Evolutionary conservation across 805 yeast genomes (phyloP), one percentile per base, ranked within the genome.

Genomic region (Ogataea populi-albae): DNA sequence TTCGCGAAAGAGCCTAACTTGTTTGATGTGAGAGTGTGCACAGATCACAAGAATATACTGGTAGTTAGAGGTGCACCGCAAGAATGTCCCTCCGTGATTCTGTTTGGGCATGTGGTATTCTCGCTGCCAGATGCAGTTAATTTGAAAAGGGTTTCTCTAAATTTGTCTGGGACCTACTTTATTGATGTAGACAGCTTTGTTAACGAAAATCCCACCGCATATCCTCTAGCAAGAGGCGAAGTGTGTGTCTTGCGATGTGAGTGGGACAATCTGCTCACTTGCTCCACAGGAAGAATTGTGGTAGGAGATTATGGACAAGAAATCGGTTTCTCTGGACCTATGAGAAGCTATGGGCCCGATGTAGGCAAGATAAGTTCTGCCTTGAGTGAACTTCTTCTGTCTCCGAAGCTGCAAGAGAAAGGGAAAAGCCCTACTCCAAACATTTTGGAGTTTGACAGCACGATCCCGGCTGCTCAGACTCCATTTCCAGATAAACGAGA

Each of bases 51-150:
- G 29, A 72, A 73, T 44, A 47, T 64, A 17, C 26, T 73, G 2
- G 39, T 73, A 9, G 54, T 74, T 22, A 61, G 57, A 35, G 79
- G 79, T 0, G 57, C 65, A 27, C 69, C 65, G 31, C 57, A 52
- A 27, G 79, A 73, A 41, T 61, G 71, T 29, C 69, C 69, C 5
- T 53, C 66, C 4, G 54, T 71, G 1, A 57, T 65, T 6, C 44
- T 75, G 17, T 65, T 63, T 17, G 81, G 81, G 0, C 63, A 61
- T 33, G 68, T 75, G 30, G 75, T 72, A 30, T 53, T 73, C 26
- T 58, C 71, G 16, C 51, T 71, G 3, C 68, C 69, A 6, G 68
- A 66, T 27, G 66, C 66, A 28, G 57, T 65, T 25, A 68, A 64
- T 34, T 58, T 72, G 17, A 62, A 59, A 28, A 50, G 52, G 26